phyloP scores from a whole-genome alignment of 108 stramenopile species.

The Cyclotella distinguenda region DNA sequence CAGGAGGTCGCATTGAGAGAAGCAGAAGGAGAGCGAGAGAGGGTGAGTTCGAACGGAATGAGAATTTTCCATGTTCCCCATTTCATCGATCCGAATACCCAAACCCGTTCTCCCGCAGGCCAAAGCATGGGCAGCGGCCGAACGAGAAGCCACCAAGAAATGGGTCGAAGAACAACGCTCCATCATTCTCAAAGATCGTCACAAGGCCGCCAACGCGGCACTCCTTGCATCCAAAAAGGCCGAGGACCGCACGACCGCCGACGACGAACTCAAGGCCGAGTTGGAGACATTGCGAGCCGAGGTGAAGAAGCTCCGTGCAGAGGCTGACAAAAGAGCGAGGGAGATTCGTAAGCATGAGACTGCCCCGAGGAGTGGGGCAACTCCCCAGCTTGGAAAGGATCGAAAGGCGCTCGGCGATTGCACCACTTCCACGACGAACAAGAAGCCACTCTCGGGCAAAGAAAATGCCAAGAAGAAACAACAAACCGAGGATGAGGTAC shows the following conservation, averaged over 20 bases:
- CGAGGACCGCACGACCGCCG: conserved; percentile 6
- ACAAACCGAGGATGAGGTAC: too few species aligned
- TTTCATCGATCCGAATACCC: not conserved
- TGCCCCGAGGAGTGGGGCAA: conserved; percentile 4
- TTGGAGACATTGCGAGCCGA: conserved; percentile 65
- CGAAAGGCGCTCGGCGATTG: conserved; percentile 11
- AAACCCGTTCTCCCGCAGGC: conserved; percentile 6
- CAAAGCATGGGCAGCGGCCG: conserved; percentile 50
- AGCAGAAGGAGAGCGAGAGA: conserved; percentile 46
- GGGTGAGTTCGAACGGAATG: conserved; percentile 19
- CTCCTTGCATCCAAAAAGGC: conserved; percentile 43
- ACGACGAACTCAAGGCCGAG: conserved; percentile 45
- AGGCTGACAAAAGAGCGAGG: conserved; percentile 48
- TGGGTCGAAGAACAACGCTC: conserved; percentile 47
- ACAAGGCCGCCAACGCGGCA: conserved; percentile 52
- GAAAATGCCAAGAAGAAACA: too few species aligned
- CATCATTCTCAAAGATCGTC: conserved; percentile 41
- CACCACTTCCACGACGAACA: conserved; percentile 10
- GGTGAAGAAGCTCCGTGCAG: conserved; percentile 63
- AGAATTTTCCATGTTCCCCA: not conserved
- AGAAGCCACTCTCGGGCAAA: not conserved
- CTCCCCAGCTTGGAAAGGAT: too few species aligned
- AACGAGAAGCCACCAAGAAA: conserved; percentile 44
- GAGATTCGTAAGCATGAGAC: conserved; percentile 41
- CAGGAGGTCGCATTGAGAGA: conserved; percentile 50